A percentile compares a stretch with the other conserved stretches of the same genome.
phyloP scores from a whole-genome alignment of 2,329 filamentous ascomycete species.

The Neonectria punicea region DNA sequence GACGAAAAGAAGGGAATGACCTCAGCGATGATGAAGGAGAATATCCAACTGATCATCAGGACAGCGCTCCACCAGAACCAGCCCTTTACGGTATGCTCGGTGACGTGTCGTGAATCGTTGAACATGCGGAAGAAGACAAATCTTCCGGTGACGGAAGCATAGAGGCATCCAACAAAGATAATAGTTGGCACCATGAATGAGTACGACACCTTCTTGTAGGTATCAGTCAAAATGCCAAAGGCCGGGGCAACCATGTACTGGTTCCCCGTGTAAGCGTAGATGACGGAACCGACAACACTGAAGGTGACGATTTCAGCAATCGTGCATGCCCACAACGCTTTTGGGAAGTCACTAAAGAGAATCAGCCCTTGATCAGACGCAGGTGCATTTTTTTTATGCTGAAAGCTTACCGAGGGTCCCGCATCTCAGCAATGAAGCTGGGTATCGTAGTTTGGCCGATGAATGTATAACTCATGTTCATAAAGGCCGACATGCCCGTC shows the following conservation, averaged over 20 bases:
- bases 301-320: conserved; percentile 89
- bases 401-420: conserved; percentile 58
- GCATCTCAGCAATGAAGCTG: conserved; percentile 97
- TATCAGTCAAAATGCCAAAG: conserved; percentile 81
- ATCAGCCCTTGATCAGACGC: not conserved
- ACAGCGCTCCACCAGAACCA: conserved; percentile 84
- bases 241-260: conserved; percentile 90
- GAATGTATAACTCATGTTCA: conserved; percentile 97
- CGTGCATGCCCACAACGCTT: conserved; percentile 89
- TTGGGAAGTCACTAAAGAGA: conserved; percentile 78
- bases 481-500: conserved; percentile 83
- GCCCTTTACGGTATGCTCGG: conserved; percentile 80
- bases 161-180: conserved; percentile 89
- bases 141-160: conserved; percentile 87
- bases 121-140: conserved; percentile 94
- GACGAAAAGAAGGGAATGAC: conserved; percentile 94
- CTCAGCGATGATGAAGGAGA: conserved; percentile 89
- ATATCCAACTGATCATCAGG: conserved; percentile 74
- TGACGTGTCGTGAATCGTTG: conserved; percentile 80
- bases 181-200: conserved; percentile 96
- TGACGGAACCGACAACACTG: conserved; percentile 79
- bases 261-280: conserved; percentile 86
- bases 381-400: fast-evolving
- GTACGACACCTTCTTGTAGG: conserved; percentile 88
- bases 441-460: conserved; percentile 95